phyloP scores from a whole-genome alignment of 352 stramenopile genomes.

The Globisporangium spinosum region DNA sequence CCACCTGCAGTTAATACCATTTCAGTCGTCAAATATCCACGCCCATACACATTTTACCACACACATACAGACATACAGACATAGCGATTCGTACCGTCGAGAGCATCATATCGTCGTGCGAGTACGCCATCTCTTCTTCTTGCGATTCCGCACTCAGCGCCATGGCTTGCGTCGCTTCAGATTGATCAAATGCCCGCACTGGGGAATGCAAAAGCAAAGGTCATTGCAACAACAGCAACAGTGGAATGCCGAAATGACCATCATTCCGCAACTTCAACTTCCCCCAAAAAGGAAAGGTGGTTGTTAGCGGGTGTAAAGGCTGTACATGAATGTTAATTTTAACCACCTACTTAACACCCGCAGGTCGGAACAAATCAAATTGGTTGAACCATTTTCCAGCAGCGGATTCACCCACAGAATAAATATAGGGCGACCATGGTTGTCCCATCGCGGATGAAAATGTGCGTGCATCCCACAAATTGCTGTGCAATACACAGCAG shows the following conservation, averaged over 20 bases:
- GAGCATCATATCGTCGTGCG: slow-evolving; percentile 1
- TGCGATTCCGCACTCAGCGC: slow-evolving; percentile 4
- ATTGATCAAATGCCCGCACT: neutral
- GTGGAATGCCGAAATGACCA: neutral
- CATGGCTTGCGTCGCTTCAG: neutral
- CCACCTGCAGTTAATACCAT: neutral
- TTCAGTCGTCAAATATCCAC: neutral
- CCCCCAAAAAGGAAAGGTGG: slow-evolving; percentile 1
- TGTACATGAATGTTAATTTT: neutral
- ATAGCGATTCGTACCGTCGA: neutral
- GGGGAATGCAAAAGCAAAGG: neutral
- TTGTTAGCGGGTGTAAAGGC: neutral
- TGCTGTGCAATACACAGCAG: neutral
- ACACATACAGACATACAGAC: neutral
- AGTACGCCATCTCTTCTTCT: slow-evolving; percentile 1
- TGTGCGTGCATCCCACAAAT: neutral
- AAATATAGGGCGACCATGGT: too few species aligned
- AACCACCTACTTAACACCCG: neutral
- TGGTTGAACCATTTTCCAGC: neutral
- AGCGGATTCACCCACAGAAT: neutral
- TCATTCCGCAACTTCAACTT: slow-evolving; percentile 15
- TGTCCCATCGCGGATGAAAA: neutral
- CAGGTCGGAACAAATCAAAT: neutral
- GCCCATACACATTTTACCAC: neutral
- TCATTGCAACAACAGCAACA: neutral